Evolutionary conservation across 148 eudicot species (phyloP), one percentile per base, ranked within the genome.

Genomic region (Chenopodium suecicum): DNA sequence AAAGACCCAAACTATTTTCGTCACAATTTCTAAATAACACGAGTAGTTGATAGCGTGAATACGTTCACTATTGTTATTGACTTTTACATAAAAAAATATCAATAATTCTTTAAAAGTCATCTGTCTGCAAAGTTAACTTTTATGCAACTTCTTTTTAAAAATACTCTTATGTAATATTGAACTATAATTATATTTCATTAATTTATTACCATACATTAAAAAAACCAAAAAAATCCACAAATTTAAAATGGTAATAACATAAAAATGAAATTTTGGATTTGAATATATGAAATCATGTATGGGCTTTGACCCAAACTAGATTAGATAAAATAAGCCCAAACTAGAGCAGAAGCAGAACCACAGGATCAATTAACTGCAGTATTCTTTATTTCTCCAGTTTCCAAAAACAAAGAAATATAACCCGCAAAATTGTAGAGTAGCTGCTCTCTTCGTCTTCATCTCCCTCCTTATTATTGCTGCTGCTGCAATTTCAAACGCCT

Each of bases 311-410:
- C 16, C 54, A 50, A 3, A 13, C 16, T 13, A 50, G 54, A 50
- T 3, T 9, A 27, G 17, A 11, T 29, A 27, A 67, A 9, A 29
- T 4, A 4, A 67, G 19, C 73, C 73, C 73, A 69, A 69, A 37
- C 0, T 60, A 22, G 6, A 76, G 52, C 27, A 32, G 25, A 75
- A 58, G 48, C 78, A 52, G 68, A 60, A 58, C 78, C 78, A 76
- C 78, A 56, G 4, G 12, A 76, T 68, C 8, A 68, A 68, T 10
- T 41, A 5, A 41, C 44, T 37, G 41, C 5, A 37, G 7, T 37
- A 41, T 34, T 29, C 12, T 67, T 1, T 2, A 1, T 2, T 54
- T 54, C 5, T 13, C 3, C 17, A 54, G 60, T 13, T 54, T 54
- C 3, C 60, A 16, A 54, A 12, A 54, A 2, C 60, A 4, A 17